Percentiles rank a stretch among this genome's conserved stretches.
phyloP scores from a whole-genome alignment of 2,329 filamentous ascomycete genomes.

The Aphanoascus verrucosus region DNA sequence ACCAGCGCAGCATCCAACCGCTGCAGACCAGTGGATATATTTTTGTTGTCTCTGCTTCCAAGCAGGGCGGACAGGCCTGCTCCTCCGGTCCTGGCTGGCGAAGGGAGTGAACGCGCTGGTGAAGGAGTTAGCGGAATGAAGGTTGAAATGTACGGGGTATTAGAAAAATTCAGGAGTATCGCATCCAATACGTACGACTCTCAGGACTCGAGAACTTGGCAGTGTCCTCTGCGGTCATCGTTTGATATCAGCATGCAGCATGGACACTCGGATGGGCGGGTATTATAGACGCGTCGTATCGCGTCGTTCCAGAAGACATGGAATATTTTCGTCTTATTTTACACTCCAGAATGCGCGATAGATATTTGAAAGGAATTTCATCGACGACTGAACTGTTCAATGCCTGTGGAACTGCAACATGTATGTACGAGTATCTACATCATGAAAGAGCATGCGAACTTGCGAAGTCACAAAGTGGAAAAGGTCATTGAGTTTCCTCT shows the following conservation, averaged over 20 bases:
- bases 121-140: not conserved
- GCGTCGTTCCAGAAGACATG: too few relatives aligned
- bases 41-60: not conserved
- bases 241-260: not conserved
- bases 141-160: conserved; percentile 15
- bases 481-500: too few relatives aligned
- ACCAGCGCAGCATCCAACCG: conserved; percentile 38
- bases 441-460: too few relatives aligned
- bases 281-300: not conserved
- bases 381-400: too few relatives aligned
- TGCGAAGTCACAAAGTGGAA: too few relatives aligned
- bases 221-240: conserved; percentile 19
- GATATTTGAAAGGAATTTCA: too few relatives aligned
- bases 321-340: too few relatives aligned
- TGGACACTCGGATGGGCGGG: not conserved
- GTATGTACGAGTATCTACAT: too few relatives aligned
- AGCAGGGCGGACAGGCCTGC: not conserved
- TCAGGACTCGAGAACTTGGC: conserved; percentile 25
- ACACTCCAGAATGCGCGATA: too few relatives aligned
- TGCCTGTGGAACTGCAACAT: too few relatives aligned
- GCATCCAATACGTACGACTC: conserved; percentile 24
- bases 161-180: too few relatives aligned
- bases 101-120: not conserved
- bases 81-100: not conserved
- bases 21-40: conserved; percentile 47